A percentile compares a stretch with the other conserved stretches of the same genome.
phyloP scores from a whole-genome alignment of 805 yeast species.

The Pichia ethanolica region DNA sequence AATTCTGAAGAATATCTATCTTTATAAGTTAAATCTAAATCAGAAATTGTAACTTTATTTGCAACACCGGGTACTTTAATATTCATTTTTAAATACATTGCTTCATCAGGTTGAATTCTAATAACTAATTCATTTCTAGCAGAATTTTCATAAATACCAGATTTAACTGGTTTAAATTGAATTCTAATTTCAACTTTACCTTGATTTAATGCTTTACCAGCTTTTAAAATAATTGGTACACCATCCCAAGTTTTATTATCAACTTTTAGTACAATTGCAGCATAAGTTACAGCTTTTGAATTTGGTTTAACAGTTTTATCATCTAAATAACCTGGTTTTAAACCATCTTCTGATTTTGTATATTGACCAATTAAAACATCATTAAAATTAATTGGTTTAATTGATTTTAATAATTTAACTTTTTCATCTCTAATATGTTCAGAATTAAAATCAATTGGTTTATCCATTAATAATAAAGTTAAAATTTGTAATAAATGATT shows the following conservation, averaged over 20 bases:
- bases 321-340: conserved; percentile 85
- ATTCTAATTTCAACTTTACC: conserved; percentile 92
- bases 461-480: conserved; percentile 89
- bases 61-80: conserved; percentile 90
- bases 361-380: conserved; percentile 87
- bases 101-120: conserved; percentile 91
- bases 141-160: conserved; percentile 73
- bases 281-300: conserved; percentile 87
- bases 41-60: conserved; percentile 75
- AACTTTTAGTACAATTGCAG: conserved; percentile 73
- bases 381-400: conserved; percentile 55
- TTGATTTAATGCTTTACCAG: conserved; percentile 95
- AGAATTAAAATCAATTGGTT: conserved; percentile 86
- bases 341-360: conserved; percentile 73
- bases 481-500: conserved; percentile 91
- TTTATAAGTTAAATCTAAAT: conserved; percentile 81
- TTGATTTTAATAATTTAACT: conserved; percentile 82
- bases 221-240: conserved; percentile 91
- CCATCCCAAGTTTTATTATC: conserved; percentile 97
- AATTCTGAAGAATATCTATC: conserved; percentile 68
- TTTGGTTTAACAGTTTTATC: conserved; percentile 80
- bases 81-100: conserved; percentile 88
- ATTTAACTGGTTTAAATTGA: conserved; percentile 81
- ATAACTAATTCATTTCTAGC: conserved; percentile 91
- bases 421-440: conserved; percentile 95